These are phyloP conservation scores for Cladophialophora immunda DNA, from an alignment of 2,329 filamentous ascomycete genomes.

Conservation along the genomic window DNA sequence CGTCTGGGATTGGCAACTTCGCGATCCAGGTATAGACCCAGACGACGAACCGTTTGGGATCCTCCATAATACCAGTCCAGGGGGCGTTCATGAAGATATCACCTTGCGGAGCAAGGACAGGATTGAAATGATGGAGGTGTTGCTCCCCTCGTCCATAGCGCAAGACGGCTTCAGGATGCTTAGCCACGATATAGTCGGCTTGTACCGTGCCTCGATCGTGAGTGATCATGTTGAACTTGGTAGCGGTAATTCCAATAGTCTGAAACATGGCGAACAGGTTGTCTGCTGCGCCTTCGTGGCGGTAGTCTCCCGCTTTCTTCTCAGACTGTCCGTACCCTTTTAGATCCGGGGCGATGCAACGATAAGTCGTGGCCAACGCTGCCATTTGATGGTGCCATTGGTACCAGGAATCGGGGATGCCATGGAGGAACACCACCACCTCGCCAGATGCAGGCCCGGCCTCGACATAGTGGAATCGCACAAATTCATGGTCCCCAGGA, in stretches of 20 bases:
- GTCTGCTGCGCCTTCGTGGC: constrained; percentile 26
- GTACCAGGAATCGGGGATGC: constrained; percentile 29
- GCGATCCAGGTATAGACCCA: constrained; percentile 16
- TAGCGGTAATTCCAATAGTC: constrained; percentile 17
- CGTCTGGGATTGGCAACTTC: constrained; percentile 1
- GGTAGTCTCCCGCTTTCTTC: constrained; percentile 26
- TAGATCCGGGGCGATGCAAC: constrained; percentile 24
- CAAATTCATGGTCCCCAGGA: constrained; percentile 16
- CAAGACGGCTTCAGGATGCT: constrained; percentile 19
- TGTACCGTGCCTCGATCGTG: constrained; percentile 30
- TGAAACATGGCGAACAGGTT: constrained; percentile 24
- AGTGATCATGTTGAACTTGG: constrained; percentile 25
- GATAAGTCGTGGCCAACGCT: constrained; percentile 6
- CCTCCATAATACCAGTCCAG: constrained; percentile 22
- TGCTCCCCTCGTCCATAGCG: constrained; percentile 30
- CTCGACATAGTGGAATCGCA: constrained; percentile 26
- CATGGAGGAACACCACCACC: constrained; percentile 28
- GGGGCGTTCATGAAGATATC: constrained; percentile 27
- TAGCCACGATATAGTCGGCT: constrained; percentile 27
- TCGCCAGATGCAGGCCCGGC: constrained; percentile 22
- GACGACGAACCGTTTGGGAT: constrained; percentile 5
- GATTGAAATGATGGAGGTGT: constrained; percentile 29
- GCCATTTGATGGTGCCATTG: constrained; percentile 32
- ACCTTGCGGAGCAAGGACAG: constrained; percentile 22
- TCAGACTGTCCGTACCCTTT: constrained; percentile 31